Base-by-base conservation (phyloP, 2,329 filamentous ascomycete species). In the Trichothecium roseum region DNA sequence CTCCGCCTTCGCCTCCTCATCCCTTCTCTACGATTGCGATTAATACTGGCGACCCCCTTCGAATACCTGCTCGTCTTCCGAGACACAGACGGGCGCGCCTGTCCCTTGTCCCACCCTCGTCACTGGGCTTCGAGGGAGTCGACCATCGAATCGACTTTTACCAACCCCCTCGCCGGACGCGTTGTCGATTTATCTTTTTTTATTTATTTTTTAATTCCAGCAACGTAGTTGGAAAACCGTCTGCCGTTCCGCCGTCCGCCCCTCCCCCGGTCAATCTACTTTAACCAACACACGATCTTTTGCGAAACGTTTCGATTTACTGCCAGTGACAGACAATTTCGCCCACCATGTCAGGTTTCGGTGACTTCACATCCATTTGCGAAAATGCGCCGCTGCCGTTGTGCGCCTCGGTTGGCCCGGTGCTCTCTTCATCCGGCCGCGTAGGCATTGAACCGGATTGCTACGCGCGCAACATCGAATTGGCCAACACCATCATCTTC, bases 401-500 rank as follows among this genome's bases (percentile, higher is more conserved):
- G 51, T 98, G 91, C 63, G 77, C 85, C 35, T 72, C 87, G 37
- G 75, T 98, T 47, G 91, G 91, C 14, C 74, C 81, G 31, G 74
- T 81, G 49, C 78, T 78, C 20, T 67, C 72, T 24, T 76, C 86
- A 45, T 72, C 76, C 16, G 74, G 69, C 46, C 71, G 74, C 38
- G 73, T 80, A 10, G 84, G 87, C 47, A 91, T 95, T 45, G 81
- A 94, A 57, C 78, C 91, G 38, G 76, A 79, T 53, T 98, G 91
- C 68, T 96, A 89, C 64, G 84, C 91, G 40, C 80, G 91, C 40
- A 93, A 91, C 51, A 89, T 98, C 59, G 88, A 95, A 61, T 63
- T 96, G 46, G 91, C 88, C 47, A 98, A 98, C 64, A 98, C 91
- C 28, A 89, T 96, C 64, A 98, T 98, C 53, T 98, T 98, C 57